Evolutionary conservation across 768 basidiomycete genomes (phyloP).

Genomic region (Scleroderma bovista): DNA sequence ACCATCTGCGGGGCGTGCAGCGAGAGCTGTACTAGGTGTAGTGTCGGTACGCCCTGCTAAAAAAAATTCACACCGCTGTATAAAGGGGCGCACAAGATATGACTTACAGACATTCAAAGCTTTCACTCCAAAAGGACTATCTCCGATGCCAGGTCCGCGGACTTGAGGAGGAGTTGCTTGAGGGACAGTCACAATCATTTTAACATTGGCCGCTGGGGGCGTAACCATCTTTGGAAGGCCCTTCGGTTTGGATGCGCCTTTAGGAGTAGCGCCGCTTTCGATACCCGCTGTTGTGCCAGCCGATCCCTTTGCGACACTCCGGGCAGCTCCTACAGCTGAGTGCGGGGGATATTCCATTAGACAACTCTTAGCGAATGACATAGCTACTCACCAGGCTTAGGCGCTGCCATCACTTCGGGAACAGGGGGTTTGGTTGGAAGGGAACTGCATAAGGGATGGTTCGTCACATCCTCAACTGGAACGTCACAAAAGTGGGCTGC

Average conservation of each 20-base stretch:
- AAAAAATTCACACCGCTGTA: too few species aligned
- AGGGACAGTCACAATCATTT: constrained; percentile 6
- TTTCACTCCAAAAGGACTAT: constrained; percentile 24
- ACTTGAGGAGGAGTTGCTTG: constrained; percentile 2
- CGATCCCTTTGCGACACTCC: constrained; percentile 16
- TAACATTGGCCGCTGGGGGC: constrained; percentile 19
- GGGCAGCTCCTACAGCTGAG: constrained; percentile 23
- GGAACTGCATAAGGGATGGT: constrained; percentile 36
- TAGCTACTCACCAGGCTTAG: constrained; percentile 28
- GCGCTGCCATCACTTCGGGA: constrained; percentile 16
- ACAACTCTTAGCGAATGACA: constrained; percentile 3
- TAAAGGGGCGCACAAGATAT: not conserved
- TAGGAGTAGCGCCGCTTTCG: constrained; percentile 18
- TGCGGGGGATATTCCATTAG: not conserved
- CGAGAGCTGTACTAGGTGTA: not conserved
- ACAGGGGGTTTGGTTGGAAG: constrained; percentile 33
- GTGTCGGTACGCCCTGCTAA: constrained; percentile 16
- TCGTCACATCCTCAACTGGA: constrained; percentile 36
- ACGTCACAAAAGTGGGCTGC: constrained; percentile 31
- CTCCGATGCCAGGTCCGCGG: constrained; percentile 23
- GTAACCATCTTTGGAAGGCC: constrained; percentile 4
- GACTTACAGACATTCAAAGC: constrained; percentile 25
- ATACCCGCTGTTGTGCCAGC: not conserved
- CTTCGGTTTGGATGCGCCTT: constrained; percentile 11
- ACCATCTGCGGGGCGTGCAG: constrained; percentile 2